Base-by-base conservation (phyloP, 2,329 filamentous ascomycete genomes). In the Elsinoe necatrix region DNA sequence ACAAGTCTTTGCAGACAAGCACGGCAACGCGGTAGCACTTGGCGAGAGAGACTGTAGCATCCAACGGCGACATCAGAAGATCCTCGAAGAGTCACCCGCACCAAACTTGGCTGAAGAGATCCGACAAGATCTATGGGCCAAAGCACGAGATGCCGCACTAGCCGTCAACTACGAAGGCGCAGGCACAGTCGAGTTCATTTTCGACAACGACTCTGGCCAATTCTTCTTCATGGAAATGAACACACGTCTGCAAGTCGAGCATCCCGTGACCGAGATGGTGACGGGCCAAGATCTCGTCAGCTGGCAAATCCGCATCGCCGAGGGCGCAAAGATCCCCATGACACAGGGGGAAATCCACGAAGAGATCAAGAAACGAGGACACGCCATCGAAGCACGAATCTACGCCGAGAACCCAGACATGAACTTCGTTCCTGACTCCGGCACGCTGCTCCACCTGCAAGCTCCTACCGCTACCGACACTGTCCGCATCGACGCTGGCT, bases 341-440 rank as follows among this genome's bases (percentile, higher is more conserved):
- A 83, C 79, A 0, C 85, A 88, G 64, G 75, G 78, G 48, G 74
- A 86, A 58, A 80, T 88, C 23, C 80, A 86, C 62, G 74, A 79
- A 59, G 79, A 83, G 61, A 97, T 98, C 69, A 77, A 77, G 31
- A 77, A 80, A 62, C 79, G 84, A 45, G 93, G 93, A 1, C 88
- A 91, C 65, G 93, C 91, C 9, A 95, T 98, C 60, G 93, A 98
- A 75, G 92, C 92, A 14, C 81, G 93, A 58, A 95, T 98, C 63
- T 98, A 98, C 69, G 93, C 93, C 7, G 93, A 98, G 71, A 95
- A 91, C 66, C 93, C 93, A 1, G 86, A 88, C 63, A 87, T 80
- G 70, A 90, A 90, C 56, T 98, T 98, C 72, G 85, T 96, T 61
- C 93, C 93, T 0, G 92, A 96, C 68, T 96, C 93, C 0, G 93